Evolutionary conservation across 2,329 filamentous ascomycete genomes (phyloP).

Genomic region (Tolypocladium nubicola): DNA sequence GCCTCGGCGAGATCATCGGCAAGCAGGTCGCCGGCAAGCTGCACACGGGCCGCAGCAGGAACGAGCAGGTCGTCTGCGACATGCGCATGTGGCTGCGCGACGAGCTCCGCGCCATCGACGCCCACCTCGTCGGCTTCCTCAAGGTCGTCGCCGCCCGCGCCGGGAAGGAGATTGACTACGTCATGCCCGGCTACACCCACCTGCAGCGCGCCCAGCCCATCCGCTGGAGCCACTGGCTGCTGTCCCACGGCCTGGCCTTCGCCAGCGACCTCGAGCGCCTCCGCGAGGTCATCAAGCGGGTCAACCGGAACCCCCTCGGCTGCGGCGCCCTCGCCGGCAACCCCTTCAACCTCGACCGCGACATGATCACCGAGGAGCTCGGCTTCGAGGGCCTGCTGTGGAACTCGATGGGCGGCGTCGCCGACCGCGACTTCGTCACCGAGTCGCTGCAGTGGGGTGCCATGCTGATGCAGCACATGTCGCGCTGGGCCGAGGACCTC

Average conservation of each 20-base stretch:
- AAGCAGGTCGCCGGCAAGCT: slow-evolving; percentile 79
- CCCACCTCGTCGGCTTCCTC: slow-evolving; percentile 57
- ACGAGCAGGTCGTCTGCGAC: slow-evolving; percentile 83
- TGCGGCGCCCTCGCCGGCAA: slow-evolving; percentile 74
- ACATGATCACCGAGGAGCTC: slow-evolving; percentile 40
- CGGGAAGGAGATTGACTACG: slow-evolving; percentile 60
- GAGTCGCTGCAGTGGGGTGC: slow-evolving; percentile 74
- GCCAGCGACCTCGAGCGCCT: slow-evolving; percentile 66
- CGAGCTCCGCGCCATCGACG: slow-evolving; percentile 59
- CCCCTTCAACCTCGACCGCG: slow-evolving; percentile 57
- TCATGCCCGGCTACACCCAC: slow-evolving; percentile 88
- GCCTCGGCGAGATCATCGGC: slow-evolving; percentile 74
- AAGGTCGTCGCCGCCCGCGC: slow-evolving; percentile 58
- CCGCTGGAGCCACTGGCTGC: slow-evolving; percentile 71
- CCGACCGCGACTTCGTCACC: slow-evolving; percentile 71
- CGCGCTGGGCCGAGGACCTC: slow-evolving; percentile 73
- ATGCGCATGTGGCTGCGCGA: slow-evolving; percentile 85
- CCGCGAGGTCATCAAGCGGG: slow-evolving; percentile 59
- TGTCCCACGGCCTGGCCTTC: slow-evolving; percentile 66
- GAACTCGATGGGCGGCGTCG: slow-evolving; percentile 69
- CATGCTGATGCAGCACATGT: slow-evolving; percentile 71
- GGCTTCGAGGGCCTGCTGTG: slow-evolving; percentile 66
- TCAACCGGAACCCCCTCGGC: slow-evolving; percentile 63
- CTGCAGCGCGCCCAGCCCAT: slow-evolving; percentile 73
- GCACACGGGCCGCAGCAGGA: slow-evolving; percentile 78